These are phyloP conservation scores for Fusarium beomiforme DNA, from an alignment of 2,329 filamentous ascomycete genomes.

Conservation along the genomic window DNA sequence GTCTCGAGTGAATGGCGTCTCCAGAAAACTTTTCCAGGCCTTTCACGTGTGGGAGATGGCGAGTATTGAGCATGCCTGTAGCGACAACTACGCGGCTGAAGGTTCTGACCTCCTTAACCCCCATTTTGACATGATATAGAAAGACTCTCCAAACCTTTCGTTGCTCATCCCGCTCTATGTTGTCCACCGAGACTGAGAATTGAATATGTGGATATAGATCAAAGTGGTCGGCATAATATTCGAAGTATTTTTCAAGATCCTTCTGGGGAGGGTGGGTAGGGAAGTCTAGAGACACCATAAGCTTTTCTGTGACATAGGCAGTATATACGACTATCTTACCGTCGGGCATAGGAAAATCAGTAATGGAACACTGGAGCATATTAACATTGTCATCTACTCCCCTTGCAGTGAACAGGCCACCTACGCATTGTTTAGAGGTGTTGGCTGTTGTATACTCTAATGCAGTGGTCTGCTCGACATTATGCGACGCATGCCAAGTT, in stretches of 20 bases:
- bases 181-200: constrained; percentile 42
- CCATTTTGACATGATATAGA: constrained; percentile 38
- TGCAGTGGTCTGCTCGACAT: constrained; percentile 49
- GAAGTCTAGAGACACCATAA: constrained; percentile 18
- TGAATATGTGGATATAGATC: constrained; percentile 41
- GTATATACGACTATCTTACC: constrained; percentile 16
- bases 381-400: neutral
- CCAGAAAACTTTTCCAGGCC: constrained; percentile 53
- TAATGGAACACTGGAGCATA: constrained; percentile 41
- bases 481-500: constrained; percentile 52
- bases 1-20: constrained; percentile 52
- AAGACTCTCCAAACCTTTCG: constrained; percentile 44
- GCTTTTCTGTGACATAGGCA: neutral
- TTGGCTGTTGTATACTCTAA: constrained; percentile 45
- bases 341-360: constrained; percentile 49
- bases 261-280: constrained; percentile 40
- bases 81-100: constrained; percentile 52
- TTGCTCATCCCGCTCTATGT: constrained; percentile 41
- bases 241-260: constrained; percentile 46
- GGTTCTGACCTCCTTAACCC: constrained; percentile 17
- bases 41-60: constrained; percentile 49
- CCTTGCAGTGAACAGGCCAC: neutral
- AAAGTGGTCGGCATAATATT: constrained; percentile 48
- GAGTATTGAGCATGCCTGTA: constrained; percentile 47
- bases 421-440: constrained; percentile 46